Percentiles rank a stretch among this genome's conserved stretches.
Evolutionary conservation across 2,329 filamentous ascomycete genomes (phyloP).

Genomic region (Phialocephala sp.): DNA sequence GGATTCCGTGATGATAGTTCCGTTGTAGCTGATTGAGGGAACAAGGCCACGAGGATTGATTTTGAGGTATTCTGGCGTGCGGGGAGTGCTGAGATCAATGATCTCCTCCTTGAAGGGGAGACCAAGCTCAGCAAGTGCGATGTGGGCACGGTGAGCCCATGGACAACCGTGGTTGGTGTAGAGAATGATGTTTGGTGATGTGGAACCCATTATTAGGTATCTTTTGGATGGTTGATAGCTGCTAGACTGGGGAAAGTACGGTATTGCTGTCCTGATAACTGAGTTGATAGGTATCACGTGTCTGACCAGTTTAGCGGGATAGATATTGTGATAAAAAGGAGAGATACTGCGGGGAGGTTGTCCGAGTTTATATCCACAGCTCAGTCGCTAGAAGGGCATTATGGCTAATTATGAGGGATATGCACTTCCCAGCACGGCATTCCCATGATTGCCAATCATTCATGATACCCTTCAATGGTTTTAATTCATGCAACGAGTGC

Average conservation of each 20-base stretch:
- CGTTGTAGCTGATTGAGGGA: slow-evolving; percentile 69
- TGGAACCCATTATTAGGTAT: slow-evolving; percentile 30
- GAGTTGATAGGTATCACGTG: neutral
- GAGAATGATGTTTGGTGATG: slow-evolving; percentile 55
- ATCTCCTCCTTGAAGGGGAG: slow-evolving; percentile 72
- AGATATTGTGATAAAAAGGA: neutral
- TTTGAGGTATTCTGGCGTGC: slow-evolving; percentile 75
- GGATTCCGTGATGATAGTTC: slow-evolving; percentile 74
- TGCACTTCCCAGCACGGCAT: slow-evolving; percentile 6
- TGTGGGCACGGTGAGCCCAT: slow-evolving; percentile 79
- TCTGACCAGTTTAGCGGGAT: neutral
- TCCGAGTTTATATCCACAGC: neutral
- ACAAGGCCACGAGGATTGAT: slow-evolving; percentile 83
- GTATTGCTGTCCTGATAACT: neutral
- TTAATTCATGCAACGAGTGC: slow-evolving; percentile 1
- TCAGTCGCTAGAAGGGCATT: neutral
- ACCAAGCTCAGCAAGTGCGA: slow-evolving; percentile 69
- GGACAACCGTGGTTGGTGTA: slow-evolving; percentile 76
- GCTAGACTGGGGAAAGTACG: neutral
- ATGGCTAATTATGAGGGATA: neutral
- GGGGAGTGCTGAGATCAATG: slow-evolving; percentile 72
- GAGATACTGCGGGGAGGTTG: neutral
- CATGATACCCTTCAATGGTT: neutral
- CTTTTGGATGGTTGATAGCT: neutral
- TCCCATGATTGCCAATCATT: neutral